These are phyloP conservation scores for Scytalidium sp. DNA, from an alignment of 2,329 filamentous ascomycete species.

Conservation along the genomic window DNA sequence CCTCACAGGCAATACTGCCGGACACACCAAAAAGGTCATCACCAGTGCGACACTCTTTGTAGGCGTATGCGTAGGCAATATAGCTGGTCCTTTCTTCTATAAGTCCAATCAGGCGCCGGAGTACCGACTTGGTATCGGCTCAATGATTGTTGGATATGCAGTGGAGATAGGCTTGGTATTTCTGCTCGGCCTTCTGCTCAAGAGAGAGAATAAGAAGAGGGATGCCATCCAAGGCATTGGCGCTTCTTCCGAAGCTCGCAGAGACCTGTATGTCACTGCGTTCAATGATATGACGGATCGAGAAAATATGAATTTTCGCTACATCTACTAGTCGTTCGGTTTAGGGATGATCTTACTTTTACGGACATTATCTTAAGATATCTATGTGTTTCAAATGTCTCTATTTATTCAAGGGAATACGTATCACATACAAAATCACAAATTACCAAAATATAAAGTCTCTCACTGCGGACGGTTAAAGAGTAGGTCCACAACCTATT, in stretches of 20 bases:
- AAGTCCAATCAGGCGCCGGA: conserved; percentile 49
- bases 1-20: conserved; percentile 36
- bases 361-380: too few relatives aligned
- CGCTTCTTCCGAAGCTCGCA: background rate
- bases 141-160: conserved; percentile 42
- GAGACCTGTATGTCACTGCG: conserved; percentile 7
- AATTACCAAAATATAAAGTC: too few relatives aligned
- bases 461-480: too few relatives aligned
- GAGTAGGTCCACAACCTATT: too few relatives aligned
- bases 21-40: conserved; percentile 44
- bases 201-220: conserved; percentile 37
- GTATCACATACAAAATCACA: too few relatives aligned
- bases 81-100: conserved; percentile 56
- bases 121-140: conserved; percentile 53
- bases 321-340: too few relatives aligned
- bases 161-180: conserved; percentile 34
- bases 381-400: too few relatives aligned
- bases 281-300: conserved; percentile 20
- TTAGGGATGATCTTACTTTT: too few relatives aligned
- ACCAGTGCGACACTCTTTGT: conserved; percentile 38
- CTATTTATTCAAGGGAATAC: too few relatives aligned
- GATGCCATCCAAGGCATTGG: conserved; percentile 13
- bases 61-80: conserved; percentile 15
- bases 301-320: conserved; percentile 19
- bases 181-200: conserved; percentile 36